phyloP scores from a whole-genome alignment of 2,329 filamentous ascomycete genomes.

The Oidium heveae region DNA sequence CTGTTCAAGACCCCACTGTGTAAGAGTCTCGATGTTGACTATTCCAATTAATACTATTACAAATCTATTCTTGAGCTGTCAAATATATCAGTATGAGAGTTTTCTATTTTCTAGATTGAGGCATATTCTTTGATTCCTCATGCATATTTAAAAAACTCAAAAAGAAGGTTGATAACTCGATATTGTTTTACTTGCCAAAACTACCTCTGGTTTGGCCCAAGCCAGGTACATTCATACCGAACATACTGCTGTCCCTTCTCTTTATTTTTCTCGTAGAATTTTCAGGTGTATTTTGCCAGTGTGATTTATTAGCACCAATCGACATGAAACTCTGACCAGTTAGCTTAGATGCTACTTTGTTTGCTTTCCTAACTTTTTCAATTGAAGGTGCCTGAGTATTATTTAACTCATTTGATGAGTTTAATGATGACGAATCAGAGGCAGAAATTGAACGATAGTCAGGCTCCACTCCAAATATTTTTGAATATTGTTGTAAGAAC shows the following conservation, averaged over 20 bases:
- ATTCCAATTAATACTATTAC: no score
- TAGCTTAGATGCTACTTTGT: slow-evolving; percentile 1
- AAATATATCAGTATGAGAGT: no score
- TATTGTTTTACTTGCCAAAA: slow-evolving; percentile 5
- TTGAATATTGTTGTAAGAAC: slow-evolving; percentile 73
- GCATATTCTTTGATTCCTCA: no score
- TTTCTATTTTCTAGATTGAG: no score
- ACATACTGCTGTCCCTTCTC: slow-evolving; percentile 36
- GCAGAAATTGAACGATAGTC: slow-evolving; percentile 29
- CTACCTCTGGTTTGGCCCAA: slow-evolving; percentile 14
- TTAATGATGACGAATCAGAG: neutral
- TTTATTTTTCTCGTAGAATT: slow-evolving; percentile 18
- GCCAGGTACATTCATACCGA: slow-evolving; percentile 21
- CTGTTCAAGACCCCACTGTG: no score
- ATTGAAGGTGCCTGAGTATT: slow-evolving; percentile 7
- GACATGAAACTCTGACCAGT: neutral
- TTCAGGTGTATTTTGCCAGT: neutral
- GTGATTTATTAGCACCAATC: neutral
- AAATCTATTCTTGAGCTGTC: no score
- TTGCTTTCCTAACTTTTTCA: slow-evolving; percentile 13
- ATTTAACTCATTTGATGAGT: slow-evolving; percentile 14
- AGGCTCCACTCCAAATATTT: slow-evolving; percentile 53
- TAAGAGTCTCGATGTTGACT: no score
- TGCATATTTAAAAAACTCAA: no score
- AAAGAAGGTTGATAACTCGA: no score